Evolutionary conservation across 2,329 filamentous ascomycete genomes (phyloP).

Genomic region (Fusarium sp.): DNA sequence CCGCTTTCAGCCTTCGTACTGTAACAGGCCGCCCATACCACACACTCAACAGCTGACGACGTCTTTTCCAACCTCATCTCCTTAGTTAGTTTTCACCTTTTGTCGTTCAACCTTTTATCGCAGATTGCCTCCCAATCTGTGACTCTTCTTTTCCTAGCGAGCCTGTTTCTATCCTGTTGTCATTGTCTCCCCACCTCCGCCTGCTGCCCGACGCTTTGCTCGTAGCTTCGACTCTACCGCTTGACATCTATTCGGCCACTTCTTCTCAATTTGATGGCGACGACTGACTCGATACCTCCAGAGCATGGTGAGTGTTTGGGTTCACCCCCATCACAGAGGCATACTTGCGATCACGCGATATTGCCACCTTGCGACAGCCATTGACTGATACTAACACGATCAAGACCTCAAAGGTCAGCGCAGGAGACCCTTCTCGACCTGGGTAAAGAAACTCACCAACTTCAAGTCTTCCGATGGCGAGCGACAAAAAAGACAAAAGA

Average conservation of each 20-base stretch:
- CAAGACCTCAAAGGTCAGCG: conserved; percentile 77
- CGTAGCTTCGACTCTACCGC: conserved; percentile 22
- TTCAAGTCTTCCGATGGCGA: conserved; percentile 80
- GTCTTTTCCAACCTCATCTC: conserved; percentile 38
- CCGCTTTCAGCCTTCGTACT: conserved; percentile 38
- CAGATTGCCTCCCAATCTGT: conserved; percentile 16
- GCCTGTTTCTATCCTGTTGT: conserved; percentile 15
- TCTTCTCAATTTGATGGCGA: conserved; percentile 46
- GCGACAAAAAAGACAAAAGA: conserved; percentile 61
- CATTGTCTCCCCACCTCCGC: conserved; percentile 40
- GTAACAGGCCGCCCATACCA: conserved; percentile 28
- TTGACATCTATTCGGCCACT: conserved; percentile 15
- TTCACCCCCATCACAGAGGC: not conserved
- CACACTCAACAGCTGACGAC: conserved; percentile 37
- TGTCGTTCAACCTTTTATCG: conserved; percentile 23
- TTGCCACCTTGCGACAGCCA: conserved; percentile 20
- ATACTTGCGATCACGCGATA: conserved; percentile 7
- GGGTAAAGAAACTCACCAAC: conserved; percentile 93
- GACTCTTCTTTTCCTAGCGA: conserved; percentile 17
- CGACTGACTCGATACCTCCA: conserved; percentile 46
- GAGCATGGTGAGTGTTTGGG: conserved; percentile 42
- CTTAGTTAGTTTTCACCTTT: conserved; percentile 38
- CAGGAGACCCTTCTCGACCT: conserved; percentile 88
- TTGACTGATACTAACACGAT: conserved; percentile 52
- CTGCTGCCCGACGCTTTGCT: conserved; percentile 36